Conservation (phyloP, 805 yeast species). For the Myxozyma lipomycoides region DNA sequence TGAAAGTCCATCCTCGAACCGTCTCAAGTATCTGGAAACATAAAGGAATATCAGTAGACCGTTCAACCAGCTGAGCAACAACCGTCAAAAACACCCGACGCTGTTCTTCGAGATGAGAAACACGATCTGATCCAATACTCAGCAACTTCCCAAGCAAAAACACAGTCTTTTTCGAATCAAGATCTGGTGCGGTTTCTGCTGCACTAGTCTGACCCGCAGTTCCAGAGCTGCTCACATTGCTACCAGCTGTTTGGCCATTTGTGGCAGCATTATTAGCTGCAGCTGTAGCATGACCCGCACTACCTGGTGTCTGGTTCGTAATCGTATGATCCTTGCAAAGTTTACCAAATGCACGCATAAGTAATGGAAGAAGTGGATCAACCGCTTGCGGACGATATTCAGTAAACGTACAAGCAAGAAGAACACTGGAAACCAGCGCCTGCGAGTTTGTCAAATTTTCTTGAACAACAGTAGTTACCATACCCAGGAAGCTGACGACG, state of each 20-base stretch:
- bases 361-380: conserved; percentile 67
- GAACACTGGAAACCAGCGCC: conserved; percentile 73
- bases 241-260: neutral
- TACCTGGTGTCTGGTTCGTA: conserved; percentile 49
- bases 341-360: conserved; percentile 85
- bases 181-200: conserved; percentile 41
- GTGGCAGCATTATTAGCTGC: conserved; percentile 3
- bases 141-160: conserved; percentile 70
- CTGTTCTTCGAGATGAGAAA: conserved; percentile 87
- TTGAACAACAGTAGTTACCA: conserved; percentile 63
- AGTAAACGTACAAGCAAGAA: conserved; percentile 69
- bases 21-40: conserved; percentile 69
- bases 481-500: conserved; percentile 55
- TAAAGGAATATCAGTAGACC: conserved; percentile 74
- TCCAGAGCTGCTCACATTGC: conserved; percentile 3
- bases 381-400: conserved; percentile 67
- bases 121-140: conserved; percentile 72
- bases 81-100: conserved; percentile 81
- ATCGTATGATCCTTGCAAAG: conserved; percentile 82
- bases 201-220: conserved; percentile 16
- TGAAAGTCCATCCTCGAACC: conserved; percentile 86
- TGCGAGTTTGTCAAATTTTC: conserved; percentile 72
- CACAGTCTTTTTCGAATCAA: conserved; percentile 77
- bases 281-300: conserved; percentile 16
- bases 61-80: conserved; percentile 83